phyloP scores from a whole-genome alignment of 371 early-diverging fungal species.

The Dichotomocladium elegans region DNA sequence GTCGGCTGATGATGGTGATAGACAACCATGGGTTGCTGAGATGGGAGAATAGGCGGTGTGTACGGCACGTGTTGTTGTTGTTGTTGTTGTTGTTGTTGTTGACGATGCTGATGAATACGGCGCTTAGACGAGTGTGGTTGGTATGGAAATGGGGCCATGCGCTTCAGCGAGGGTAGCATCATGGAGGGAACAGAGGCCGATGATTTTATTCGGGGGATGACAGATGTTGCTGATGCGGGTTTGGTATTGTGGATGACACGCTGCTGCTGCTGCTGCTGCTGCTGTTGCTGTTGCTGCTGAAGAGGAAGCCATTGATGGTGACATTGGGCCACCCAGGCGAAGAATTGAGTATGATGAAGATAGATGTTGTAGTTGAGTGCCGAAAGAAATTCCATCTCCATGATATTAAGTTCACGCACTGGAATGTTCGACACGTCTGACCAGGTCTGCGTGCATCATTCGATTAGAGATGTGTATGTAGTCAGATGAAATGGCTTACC shows the following conservation, averaged over 20 bases:
- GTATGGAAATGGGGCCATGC: too few relatives aligned
- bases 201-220: too few relatives aligned
- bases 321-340: conserved; percentile 37
- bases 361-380: conserved; percentile 53
- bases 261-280: not conserved
- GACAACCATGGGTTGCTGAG: not conserved
- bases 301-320: conserved; percentile 11
- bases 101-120: too few relatives aligned
- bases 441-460: conserved; percentile 54
- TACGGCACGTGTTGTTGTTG: not conserved
- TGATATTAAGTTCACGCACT: conserved; percentile 61
- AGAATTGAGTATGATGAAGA: conserved; percentile 33
- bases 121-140: too few relatives aligned
- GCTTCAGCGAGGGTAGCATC: too few relatives aligned
- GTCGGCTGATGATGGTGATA: not conserved
- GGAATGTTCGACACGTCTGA: conserved; percentile 65
- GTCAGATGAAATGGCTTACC: too few relatives aligned
- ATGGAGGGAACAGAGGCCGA: too few relatives aligned
- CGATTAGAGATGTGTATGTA: not conserved
- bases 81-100: not conserved
- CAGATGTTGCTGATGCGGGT: too few relatives aligned
- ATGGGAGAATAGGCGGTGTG: conserved; percentile 7
- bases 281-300: not conserved
- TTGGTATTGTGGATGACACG: too few relatives aligned
- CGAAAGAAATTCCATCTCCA: conserved; percentile 72